These are phyloP conservation scores for Stylonectria norvegica DNA, from an alignment of 2,329 filamentous ascomycete genomes.

Conservation along the genomic window DNA sequence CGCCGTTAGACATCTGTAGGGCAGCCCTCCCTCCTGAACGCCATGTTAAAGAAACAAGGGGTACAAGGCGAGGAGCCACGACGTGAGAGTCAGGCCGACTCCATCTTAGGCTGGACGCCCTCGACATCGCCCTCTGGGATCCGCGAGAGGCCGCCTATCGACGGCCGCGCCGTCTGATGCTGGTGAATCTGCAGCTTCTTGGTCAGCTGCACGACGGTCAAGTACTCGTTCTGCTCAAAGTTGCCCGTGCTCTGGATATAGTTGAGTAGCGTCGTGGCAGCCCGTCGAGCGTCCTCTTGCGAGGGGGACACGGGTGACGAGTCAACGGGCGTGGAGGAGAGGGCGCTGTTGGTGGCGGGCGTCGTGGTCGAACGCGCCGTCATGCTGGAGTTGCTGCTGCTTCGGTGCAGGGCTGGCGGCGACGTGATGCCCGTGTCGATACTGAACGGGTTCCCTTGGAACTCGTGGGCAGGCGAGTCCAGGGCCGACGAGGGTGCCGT, in stretches of 20 bases:
- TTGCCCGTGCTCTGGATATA: conserved; percentile 75
- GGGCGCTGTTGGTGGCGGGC: conserved; percentile 15
- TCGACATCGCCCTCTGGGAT: conserved; percentile 58
- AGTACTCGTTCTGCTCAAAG: conserved; percentile 73
- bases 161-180: conserved; percentile 31
- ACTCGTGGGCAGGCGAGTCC: conserved; percentile 50
- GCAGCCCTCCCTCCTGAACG: too few relatives aligned
- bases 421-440: conserved; percentile 44
- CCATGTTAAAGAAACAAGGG: conserved; percentile 10
- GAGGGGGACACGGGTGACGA: conserved; percentile 65
- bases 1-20: conserved; percentile 1
- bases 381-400: conserved; percentile 36
- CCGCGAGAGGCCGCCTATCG: conserved; percentile 49
- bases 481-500: conserved; percentile 51
- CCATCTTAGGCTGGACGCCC: conserved; percentile 29
- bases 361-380: conserved; percentile 22
- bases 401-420: conserved; percentile 33
- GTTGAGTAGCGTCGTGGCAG: conserved; percentile 74
- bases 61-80: conserved; percentile 9
- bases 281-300: conserved; percentile 80
- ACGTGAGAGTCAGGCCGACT: conserved; percentile 24
- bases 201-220: conserved; percentile 75
- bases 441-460: conserved; percentile 39
- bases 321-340: conserved; percentile 38
- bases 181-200: conserved; percentile 77